phyloP scores from a whole-genome alignment of 768 basidiomycete species.

The Suillus decipiens region DNA sequence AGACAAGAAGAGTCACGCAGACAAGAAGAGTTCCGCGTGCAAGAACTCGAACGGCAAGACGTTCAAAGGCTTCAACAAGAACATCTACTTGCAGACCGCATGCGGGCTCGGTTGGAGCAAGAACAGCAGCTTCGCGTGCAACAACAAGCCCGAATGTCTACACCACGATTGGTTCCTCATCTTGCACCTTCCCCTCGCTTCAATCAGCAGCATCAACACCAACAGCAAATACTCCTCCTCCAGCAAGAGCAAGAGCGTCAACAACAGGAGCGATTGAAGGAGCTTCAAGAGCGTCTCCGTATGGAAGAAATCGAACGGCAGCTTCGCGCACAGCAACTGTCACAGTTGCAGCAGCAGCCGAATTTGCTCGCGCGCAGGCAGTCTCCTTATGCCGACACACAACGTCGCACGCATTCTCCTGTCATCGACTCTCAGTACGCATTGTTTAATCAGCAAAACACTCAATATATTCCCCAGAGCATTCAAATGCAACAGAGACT shows the following conservation, averaged over 20 bases:
- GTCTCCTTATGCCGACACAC: slow-evolving; percentile 50
- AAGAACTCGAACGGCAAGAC: slow-evolving; percentile 38
- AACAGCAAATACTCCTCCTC: slow-evolving; percentile 66
- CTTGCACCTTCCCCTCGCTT: slow-evolving; percentile 76
- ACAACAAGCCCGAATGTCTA: slow-evolving; percentile 39
- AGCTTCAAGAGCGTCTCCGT: slow-evolving; percentile 64
- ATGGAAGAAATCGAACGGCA: slow-evolving; percentile 70
- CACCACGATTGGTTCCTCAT: slow-evolving; percentile 63
- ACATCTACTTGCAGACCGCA: slow-evolving; percentile 23
- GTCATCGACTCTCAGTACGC: slow-evolving; percentile 38
- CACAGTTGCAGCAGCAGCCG: slow-evolving; percentile 45
- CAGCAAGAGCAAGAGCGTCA: slow-evolving; percentile 70
- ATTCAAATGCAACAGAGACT: slow-evolving; percentile 75
- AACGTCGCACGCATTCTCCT: slow-evolving; percentile 54
- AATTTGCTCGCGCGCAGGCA: slow-evolving; percentile 40
- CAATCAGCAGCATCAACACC: slow-evolving; percentile 71
- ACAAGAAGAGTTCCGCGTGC: slow-evolving; percentile 30
- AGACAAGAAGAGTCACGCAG: slow-evolving; percentile 20
- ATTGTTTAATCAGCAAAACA: slow-evolving; percentile 50
- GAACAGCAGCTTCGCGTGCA: slow-evolving; percentile 40
- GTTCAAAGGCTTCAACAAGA: slow-evolving; percentile 47
- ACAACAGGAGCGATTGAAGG: slow-evolving; percentile 55
- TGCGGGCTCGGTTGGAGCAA: slow-evolving; percentile 24
- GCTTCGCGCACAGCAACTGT: slow-evolving; percentile 53
- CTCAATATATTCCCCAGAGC: slow-evolving; percentile 59